Evolutionary conservation across 163 green algal species (phyloP).

Genomic region (Volvox carteri): DNA sequence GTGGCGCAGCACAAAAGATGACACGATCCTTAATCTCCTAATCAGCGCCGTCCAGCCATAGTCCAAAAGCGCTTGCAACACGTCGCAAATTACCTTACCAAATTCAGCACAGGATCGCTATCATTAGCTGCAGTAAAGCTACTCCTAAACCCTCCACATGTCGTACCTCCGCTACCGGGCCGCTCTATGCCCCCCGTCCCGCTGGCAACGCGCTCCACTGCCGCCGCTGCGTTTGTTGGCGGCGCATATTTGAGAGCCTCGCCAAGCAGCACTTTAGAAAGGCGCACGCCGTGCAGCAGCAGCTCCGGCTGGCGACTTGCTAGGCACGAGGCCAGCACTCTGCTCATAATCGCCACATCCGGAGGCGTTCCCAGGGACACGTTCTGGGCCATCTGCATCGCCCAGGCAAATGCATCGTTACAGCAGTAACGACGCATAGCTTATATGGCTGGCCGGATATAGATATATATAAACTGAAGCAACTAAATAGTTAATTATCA

Average conservation of each 20-base stretch:
- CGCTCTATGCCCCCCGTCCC: not conserved
- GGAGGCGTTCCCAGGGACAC: not conserved
- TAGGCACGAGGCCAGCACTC: constrained; percentile 55
- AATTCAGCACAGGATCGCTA: no score
- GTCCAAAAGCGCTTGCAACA: no score
- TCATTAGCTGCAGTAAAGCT: no score
- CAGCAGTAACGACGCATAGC: no score
- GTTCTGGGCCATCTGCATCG: constrained; percentile 22
- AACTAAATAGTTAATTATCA: no score
- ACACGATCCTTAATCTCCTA: no score
- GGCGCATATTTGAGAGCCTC: constrained; percentile 7
- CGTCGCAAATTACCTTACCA: no score
- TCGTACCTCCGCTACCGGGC: not conserved
- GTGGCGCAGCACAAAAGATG: not conserved
- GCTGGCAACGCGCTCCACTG: constrained; percentile 4
- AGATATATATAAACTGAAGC: no score
- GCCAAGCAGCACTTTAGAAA: not conserved
- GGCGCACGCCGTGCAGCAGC: constrained; percentile 47
- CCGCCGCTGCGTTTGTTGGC: not conserved
- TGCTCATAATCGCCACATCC: constrained; percentile 36
- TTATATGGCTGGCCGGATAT: no score
- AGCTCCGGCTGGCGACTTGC: constrained; percentile 28
- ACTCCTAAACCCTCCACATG: not conserved
- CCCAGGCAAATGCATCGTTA: not conserved
- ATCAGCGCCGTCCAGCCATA: no score